These are phyloP conservation scores for Dothistroma septosporum DNA, from an alignment of 2,329 filamentous ascomycete genomes.

Conservation along the genomic window DNA sequence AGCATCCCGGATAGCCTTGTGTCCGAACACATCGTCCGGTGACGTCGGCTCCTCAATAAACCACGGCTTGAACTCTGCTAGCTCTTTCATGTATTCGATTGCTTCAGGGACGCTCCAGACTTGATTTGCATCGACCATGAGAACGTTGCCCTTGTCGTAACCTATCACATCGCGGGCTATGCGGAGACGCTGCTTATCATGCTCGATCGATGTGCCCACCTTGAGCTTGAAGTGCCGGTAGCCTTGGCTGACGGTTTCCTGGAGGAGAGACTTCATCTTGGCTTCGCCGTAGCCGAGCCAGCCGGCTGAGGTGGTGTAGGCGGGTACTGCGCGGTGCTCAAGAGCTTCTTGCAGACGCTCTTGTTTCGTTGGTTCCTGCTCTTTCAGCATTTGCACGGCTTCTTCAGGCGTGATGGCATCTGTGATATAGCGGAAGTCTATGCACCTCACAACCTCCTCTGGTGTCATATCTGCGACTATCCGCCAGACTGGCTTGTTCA, in stretches of 20 bases:
- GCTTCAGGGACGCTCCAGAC: constrained; percentile 85
- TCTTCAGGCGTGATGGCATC: constrained; percentile 87
- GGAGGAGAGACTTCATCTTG: constrained; percentile 72
- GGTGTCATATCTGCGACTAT: constrained; percentile 87
- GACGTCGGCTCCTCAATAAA: constrained; percentile 85
- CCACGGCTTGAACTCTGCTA: constrained; percentile 81
- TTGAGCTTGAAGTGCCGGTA: constrained; percentile 90
- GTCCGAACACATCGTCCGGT: constrained; percentile 83
- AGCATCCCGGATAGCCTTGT: constrained; percentile 78
- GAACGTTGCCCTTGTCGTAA: constrained; percentile 74
- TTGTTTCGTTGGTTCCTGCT: constrained; percentile 63
- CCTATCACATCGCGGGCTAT: constrained; percentile 78
- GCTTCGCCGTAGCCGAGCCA: constrained; percentile 90
- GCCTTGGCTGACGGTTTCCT: constrained; percentile 70
- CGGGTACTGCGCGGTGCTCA: constrained; percentile 70
- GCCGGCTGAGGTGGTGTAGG: constrained; percentile 84
- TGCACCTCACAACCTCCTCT: constrained; percentile 79
- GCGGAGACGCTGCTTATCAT: constrained; percentile 64
- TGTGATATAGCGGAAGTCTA: constrained; percentile 93
- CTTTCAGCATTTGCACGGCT: constrained; percentile 66
- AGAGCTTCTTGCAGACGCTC: constrained; percentile 70
- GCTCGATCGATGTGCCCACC: constrained; percentile 69
- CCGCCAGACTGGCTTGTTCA: constrained; percentile 84
- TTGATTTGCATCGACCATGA: constrained; percentile 95
- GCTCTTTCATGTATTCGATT: constrained; percentile 77